Evolutionary conservation across 1,284 basidiomycete species (phyloP).

Genomic region (Termitomyces sp.): DNA sequence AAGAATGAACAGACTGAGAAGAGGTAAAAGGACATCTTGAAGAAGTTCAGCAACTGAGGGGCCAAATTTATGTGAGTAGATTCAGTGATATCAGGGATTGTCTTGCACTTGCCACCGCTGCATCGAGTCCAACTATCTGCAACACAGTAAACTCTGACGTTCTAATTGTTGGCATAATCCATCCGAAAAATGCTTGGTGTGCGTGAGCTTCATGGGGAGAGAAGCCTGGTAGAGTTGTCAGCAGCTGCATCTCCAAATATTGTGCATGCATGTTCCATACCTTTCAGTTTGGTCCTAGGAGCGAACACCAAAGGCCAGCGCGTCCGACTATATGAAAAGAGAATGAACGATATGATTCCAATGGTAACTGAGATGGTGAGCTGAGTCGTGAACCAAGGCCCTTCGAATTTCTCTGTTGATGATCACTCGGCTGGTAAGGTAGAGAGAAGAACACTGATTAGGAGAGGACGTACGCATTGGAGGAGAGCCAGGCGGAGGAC

Average conservation of each 20-base stretch:
- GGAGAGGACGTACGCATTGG: slow-evolving; percentile 41
- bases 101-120: slow-evolving; percentile 61
- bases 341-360: slow-evolving; percentile 75
- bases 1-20: slow-evolving; percentile 84
- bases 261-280: slow-evolving; percentile 33
- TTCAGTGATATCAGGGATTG: background rate
- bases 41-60: slow-evolving; percentile 82
- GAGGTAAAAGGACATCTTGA: slow-evolving; percentile 91
- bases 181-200: slow-evolving; percentile 84
- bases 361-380: slow-evolving; percentile 74
- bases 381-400: slow-evolving; percentile 93
- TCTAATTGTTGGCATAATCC: slow-evolving; percentile 89
- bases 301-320: slow-evolving; percentile 89
- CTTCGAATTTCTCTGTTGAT: slow-evolving; percentile 63
- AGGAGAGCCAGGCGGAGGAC: slow-evolving; percentile 51
- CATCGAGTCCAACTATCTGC: slow-evolving; percentile 95
- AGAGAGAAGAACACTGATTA: background rate
- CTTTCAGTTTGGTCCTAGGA: slow-evolving; percentile 91
- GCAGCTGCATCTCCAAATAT: background rate
- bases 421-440: background rate
- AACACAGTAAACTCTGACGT: slow-evolving; percentile 93
- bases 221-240: slow-evolving; percentile 45
- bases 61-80: background rate
- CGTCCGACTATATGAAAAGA: slow-evolving; percentile 85
- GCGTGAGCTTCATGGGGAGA: slow-evolving; percentile 87